A percentile compares a stretch with the other conserved stretches of the same genome.
These are phyloP conservation scores for Coniochaeta hoffmannii DNA, from an alignment of 2,329 filamentous ascomycete species.

Conservation along the genomic window DNA sequence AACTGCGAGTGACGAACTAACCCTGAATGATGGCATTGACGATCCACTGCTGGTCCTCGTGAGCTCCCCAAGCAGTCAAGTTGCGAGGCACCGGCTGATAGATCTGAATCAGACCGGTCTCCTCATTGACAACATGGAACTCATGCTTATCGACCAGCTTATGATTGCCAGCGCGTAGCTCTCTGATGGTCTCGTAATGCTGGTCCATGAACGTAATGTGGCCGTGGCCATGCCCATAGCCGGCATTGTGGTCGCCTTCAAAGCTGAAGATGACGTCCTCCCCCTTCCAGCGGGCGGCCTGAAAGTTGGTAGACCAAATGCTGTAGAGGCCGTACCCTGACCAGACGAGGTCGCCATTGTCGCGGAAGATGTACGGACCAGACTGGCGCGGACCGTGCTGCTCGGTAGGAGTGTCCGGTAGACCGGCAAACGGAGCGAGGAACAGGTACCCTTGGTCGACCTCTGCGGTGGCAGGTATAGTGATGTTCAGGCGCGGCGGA, in stretches of 20 bases:
- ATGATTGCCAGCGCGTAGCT: conserved; percentile 43
- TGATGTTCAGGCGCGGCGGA: conserved; percentile 35
- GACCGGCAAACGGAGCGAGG: conserved; percentile 15
- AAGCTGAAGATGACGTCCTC: conserved; percentile 46
- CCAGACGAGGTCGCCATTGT: conserved; percentile 49
- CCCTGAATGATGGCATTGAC: conserved; percentile 47
- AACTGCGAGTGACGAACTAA: conserved; percentile 13
- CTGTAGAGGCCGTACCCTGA: conserved; percentile 46
- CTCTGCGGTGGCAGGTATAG: conserved; percentile 30
- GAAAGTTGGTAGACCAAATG: conserved; percentile 48
- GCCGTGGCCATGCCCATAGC: conserved; percentile 46
- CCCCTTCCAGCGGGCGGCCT: conserved; percentile 39
- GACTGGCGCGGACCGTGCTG: conserved; percentile 39
- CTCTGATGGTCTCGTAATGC: conserved; percentile 45
- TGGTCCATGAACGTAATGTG: conserved; percentile 45
- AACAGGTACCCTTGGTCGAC: conserved; percentile 27
- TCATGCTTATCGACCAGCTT: conserved; percentile 47
- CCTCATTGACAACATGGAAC: conserved; percentile 44
- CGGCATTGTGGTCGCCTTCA: conserved; percentile 43
- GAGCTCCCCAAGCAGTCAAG: conserved; percentile 36
- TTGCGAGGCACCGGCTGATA: conserved; percentile 42
- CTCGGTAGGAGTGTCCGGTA: conserved; percentile 18
- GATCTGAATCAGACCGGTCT: conserved; percentile 45
- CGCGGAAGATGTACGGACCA: conserved; percentile 46
- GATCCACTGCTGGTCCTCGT: conserved; percentile 45